Conservation (phyloP, 2,329 filamentous ascomycete species). For the Aspergillus chevalieri region DNA sequence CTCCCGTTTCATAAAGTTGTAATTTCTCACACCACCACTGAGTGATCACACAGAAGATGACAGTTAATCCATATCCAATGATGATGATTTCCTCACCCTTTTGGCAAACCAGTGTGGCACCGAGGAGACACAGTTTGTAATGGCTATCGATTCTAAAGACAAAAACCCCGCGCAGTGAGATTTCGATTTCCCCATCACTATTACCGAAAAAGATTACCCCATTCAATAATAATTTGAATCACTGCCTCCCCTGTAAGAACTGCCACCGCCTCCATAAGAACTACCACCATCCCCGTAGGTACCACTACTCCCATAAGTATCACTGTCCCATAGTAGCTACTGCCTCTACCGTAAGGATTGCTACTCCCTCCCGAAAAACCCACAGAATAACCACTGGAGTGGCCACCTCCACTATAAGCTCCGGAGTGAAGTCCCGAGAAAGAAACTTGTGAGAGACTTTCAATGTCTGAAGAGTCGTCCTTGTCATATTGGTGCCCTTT, state of each 20-base stretch:
- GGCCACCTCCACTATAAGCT: neutral
- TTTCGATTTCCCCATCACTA: too few relatives aligned
- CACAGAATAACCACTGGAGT: neutral
- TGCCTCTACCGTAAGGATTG: neutral
- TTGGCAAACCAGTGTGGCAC: conserved; percentile 7
- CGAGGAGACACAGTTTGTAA: conserved; percentile 9
- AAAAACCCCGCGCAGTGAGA: too few relatives aligned
- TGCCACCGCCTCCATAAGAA: too few relatives aligned
- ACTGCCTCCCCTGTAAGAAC: too few relatives aligned
- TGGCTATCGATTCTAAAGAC: conserved; percentile 2
- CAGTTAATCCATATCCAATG: conserved; percentile 4
- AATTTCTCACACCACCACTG: conserved; percentile 6
- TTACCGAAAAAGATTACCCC: too few relatives aligned
- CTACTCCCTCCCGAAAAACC: neutral
- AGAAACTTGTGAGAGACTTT: neutral
- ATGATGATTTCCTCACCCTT: conserved; percentile 2
- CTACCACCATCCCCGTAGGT: too few relatives aligned
- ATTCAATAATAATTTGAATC: too few relatives aligned
- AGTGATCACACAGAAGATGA: conserved; percentile 1
- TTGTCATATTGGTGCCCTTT: neutral
- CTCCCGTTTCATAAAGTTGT: conserved; percentile 3
- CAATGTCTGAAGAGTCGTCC: neutral
- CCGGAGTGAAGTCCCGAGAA: neutral
- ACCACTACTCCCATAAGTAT: too few relatives aligned
- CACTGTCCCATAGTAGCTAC: too few relatives aligned